Percentiles rank a stretch among this genome's conserved stretches.
Conservation (phyloP, 2,329 filamentous ascomycete genomes). For the Pseudocercospora eumusae region DNA sequence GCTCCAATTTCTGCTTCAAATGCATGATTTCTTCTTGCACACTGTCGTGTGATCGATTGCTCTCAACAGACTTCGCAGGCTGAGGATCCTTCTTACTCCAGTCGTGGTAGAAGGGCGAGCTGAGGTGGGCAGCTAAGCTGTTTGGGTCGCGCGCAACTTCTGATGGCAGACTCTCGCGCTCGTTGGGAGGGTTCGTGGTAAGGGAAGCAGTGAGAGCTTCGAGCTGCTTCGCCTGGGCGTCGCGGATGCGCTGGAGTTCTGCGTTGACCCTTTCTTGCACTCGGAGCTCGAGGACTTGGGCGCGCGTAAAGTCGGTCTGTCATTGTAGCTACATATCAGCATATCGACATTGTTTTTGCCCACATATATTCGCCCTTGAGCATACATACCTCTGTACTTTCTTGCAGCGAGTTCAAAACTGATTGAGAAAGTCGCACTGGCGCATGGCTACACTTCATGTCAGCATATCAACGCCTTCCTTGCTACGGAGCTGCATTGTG, state of each 20-base stretch:
- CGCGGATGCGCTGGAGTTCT: constrained; percentile 79
- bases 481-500: constrained; percentile 21
- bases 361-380: no score
- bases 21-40: constrained; percentile 61
- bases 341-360: neutral
- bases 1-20: constrained; percentile 52
- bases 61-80: constrained; percentile 45
- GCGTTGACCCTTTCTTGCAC: constrained; percentile 83
- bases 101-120: constrained; percentile 41
- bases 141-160: constrained; percentile 26
- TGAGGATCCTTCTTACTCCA: constrained; percentile 41
- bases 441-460: constrained; percentile 51
- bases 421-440: constrained; percentile 75
- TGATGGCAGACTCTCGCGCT: constrained; percentile 36
- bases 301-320: constrained; percentile 85
- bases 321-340: constrained; percentile 4
- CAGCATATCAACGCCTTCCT: constrained; percentile 7
- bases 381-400: constrained; percentile 72
- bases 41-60: constrained; percentile 51
- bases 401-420: constrained; percentile 78
- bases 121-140: constrained; percentile 38
- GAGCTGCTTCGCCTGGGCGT: constrained; percentile 69
- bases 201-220: constrained; percentile 62
- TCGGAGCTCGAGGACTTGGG: constrained; percentile 79
- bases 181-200: constrained; percentile 44